phyloP scores from a whole-genome alignment of 2,329 filamentous ascomycete genomes.

The Hysterium pulicare region DNA sequence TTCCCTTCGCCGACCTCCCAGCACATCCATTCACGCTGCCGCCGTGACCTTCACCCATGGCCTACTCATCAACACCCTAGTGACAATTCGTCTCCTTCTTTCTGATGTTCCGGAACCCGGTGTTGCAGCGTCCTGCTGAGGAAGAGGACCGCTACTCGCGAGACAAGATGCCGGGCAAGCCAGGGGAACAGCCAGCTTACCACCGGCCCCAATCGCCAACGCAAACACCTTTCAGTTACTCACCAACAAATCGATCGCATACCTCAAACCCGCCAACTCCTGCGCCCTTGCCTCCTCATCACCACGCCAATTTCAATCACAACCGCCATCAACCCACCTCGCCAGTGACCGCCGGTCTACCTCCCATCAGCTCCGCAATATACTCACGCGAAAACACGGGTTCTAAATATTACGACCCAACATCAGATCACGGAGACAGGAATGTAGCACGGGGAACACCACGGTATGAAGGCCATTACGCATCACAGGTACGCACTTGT shows the following conservation, averaged over 20 bases:
- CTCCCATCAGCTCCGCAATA: slow-evolving; percentile 38
- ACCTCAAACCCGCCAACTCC: slow-evolving; percentile 29
- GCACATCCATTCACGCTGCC: slow-evolving; percentile 1
- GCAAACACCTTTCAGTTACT: slow-evolving; percentile 30
- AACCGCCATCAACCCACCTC: slow-evolving; percentile 33
- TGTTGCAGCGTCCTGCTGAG: slow-evolving; percentile 25
- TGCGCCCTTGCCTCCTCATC: slow-evolving; percentile 28
- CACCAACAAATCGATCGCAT: slow-evolving; percentile 30
- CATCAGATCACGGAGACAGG: slow-evolving; percentile 42
- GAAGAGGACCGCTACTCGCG: slow-evolving; percentile 25
- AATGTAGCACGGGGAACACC: slow-evolving; percentile 26
- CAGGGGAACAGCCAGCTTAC: slow-evolving; percentile 35
- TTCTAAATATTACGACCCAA: slow-evolving; percentile 50
- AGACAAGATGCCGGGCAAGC: slow-evolving; percentile 30
- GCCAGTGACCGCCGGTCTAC: slow-evolving; percentile 37
- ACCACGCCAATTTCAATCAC: slow-evolving; percentile 21
- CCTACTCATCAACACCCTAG: slow-evolving; percentile 1
- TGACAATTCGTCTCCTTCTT: slow-evolving; percentile 3
- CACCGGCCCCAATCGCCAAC: slow-evolving; percentile 27
- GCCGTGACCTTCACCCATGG: slow-evolving; percentile 3
- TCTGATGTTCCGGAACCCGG: slow-evolving; percentile 28
- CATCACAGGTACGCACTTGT: slow-evolving; percentile 26
- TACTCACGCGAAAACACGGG: slow-evolving; percentile 39
- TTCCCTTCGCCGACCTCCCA: slow-evolving; percentile 1
- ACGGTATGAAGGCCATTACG: slow-evolving; percentile 33